phyloP scores from a whole-genome alignment of 2,329 filamentous ascomycete species.

The Calonectria pseudoturangicola region DNA sequence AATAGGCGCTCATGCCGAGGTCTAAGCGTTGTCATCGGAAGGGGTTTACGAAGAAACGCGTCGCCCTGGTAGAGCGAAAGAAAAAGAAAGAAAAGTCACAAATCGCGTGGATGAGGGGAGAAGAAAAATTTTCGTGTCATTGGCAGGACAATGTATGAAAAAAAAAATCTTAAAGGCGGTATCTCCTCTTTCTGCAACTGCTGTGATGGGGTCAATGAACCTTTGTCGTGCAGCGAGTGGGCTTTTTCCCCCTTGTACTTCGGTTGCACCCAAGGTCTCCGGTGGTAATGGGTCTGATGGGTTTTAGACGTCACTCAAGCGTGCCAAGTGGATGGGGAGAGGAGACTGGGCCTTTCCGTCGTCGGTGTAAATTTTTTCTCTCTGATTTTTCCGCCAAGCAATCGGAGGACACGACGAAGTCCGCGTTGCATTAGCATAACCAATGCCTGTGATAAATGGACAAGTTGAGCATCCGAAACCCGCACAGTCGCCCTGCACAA shows the following conservation, averaged over 20 bases:
- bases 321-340: conserved; percentile 16
- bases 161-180: conserved; percentile 1
- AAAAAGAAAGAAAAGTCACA: conserved; percentile 42
- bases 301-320: conserved; percentile 13
- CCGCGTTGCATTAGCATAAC: conserved; percentile 47
- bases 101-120: conserved; percentile 37
- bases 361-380: conserved; percentile 24
- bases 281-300: conserved; percentile 21
- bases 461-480: conserved; percentile 28
- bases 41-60: conserved; percentile 48
- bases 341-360: neutral
- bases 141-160: conserved; percentile 7
- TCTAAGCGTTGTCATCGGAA: conserved; percentile 20
- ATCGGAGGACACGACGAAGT: conserved; percentile 28
- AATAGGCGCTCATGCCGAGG: conserved; percentile 43
- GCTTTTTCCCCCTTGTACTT: conserved; percentile 1
- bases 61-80: conserved; percentile 51
- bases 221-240: conserved; percentile 25
- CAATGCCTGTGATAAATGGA: conserved; percentile 41
- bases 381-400: neutral
- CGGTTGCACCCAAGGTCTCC: conserved; percentile 23
- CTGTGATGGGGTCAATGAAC: conserved; percentile 20
- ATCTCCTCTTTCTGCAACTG: conserved; percentile 24
- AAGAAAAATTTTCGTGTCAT: conserved; percentile 19
- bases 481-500: conserved; percentile 42